phyloP scores from a whole-genome alignment of 257 asterid genomes.

The Leptodermis oblonga region DNA sequence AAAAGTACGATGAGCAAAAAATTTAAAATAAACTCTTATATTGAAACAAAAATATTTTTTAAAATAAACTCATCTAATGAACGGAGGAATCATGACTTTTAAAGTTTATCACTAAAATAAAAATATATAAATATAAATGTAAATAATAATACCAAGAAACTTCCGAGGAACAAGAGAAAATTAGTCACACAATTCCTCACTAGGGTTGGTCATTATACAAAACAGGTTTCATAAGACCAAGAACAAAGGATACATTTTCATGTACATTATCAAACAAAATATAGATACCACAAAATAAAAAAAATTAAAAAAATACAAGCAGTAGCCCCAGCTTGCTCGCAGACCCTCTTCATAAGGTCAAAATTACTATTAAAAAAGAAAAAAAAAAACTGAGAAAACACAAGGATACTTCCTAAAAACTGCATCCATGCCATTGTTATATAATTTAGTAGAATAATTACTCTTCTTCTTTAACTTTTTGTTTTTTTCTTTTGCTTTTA shows the following conservation, averaged over 20 bases:
- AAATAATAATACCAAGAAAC: too few species aligned
- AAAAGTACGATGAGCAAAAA: too few species aligned
- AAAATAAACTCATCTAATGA: too few species aligned
- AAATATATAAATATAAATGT: too few species aligned
- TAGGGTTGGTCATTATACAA: constrained; percentile 23
- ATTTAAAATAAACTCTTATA: too few species aligned
- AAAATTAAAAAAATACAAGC: constrained; percentile 11
- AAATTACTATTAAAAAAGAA: constrained; percentile 8
- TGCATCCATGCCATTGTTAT: constrained; percentile 74
- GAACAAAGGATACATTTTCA: constrained; percentile 3
- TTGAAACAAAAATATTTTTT: too few species aligned
- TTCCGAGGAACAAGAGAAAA: too few species aligned
- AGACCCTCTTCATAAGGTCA: constrained; percentile 19
- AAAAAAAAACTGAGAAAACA: constrained; percentile 14
- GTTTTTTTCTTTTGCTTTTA: neutral
- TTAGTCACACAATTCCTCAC: neutral
- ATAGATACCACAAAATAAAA: constrained; percentile 3
- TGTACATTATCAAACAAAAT: constrained; percentile 26
- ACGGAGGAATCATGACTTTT: too few species aligned
- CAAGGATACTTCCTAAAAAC: constrained; percentile 72
- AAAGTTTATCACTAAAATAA: too few species aligned
- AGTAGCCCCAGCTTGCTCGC: constrained; percentile 17
- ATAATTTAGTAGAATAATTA: constrained; percentile 34
- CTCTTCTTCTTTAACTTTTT: constrained; percentile 6
- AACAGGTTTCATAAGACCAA: neutral